Evolutionary conservation across 768 basidiomycete species (phyloP), one percentile per base, ranked within the genome.

Genomic region (Neoboletus magnificus): DNA sequence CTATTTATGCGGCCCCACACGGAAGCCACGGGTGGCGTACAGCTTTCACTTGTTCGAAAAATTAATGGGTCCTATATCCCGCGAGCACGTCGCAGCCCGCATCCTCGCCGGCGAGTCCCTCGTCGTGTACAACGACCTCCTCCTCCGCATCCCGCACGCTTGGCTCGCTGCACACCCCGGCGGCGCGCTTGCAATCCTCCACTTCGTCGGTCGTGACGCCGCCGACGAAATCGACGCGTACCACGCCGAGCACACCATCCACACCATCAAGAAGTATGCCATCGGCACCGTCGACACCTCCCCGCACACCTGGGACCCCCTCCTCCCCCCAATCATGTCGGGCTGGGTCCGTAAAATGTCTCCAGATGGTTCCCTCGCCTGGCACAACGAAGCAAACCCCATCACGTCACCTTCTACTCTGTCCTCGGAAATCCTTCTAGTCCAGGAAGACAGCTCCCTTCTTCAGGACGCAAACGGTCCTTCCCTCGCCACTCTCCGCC

Each of bases 171-270:
- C 82, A 5, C 96, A 98, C 68, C 97, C 97, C 1, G 97, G 97
- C 41, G 94, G 96, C 37, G 71, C 82, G 5, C 86, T 98, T 47
- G 81, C 93, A 15, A 83, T 99, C 54, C 84, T 96, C 25, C 97
- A 99, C 73, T 98, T 94, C 64, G 85, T 98, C 40, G 97, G 96
- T 4, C 82, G 96, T 52, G 95, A 99, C 68, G 95, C 96, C 0
- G 83, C 91, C 0, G 90, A 96, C 74, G 97, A 99, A 71, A 90
- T 98, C 33, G 83, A 91, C 58, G 96, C 93, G 22, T 98, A 90
- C 74, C 97, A 99, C 68, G 77, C 78, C 8, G 79, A 82, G 36
- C 52, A 62, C 44, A 68, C 70, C 20, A 41, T 67, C 45, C 59
- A 53, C n/a, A 64, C 58, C 65, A 70, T 71, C 20, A 70, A 56